phyloP scores from a whole-genome alignment of 2,329 filamentous ascomycete genomes.

The Monilinia aucupariae region DNA sequence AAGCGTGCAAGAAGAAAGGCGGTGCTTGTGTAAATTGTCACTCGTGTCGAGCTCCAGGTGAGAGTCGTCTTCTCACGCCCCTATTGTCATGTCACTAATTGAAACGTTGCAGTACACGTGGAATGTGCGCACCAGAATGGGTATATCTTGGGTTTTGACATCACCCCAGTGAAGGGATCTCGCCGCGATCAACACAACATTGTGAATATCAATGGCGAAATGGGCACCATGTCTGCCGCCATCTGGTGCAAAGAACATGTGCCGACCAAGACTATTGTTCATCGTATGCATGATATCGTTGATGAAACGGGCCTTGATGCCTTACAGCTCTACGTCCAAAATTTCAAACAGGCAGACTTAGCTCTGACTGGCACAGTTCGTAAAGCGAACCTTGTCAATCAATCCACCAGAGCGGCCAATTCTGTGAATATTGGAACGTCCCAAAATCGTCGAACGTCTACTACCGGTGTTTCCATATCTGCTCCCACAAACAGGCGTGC shows the following conservation, averaged over 20 bases:
- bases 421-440: conserved; percentile 29
- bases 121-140: conserved; percentile 83
- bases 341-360: conserved; percentile 91
- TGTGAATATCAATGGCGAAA: conserved; percentile 74
- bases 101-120: conserved; percentile 57
- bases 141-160: conserved; percentile 82
- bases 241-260: conserved; percentile 90
- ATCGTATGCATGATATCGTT: conserved; percentile 72
- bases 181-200: conserved; percentile 74
- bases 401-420: conserved; percentile 35
- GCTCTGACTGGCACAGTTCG: conserved; percentile 86
- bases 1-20: conserved; percentile 67
- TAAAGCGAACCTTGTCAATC: conserved; percentile 64
- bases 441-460: conserved; percentile 52
- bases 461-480: conserved; percentile 39
- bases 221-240: conserved; percentile 74
- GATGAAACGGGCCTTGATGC: conserved; percentile 69
- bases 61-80: conserved; percentile 19
- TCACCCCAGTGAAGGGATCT: conserved; percentile 83
- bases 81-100: conserved; percentile 2
- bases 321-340: conserved; percentile 78
- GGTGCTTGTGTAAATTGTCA: conserved; percentile 83
- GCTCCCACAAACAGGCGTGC: conserved; percentile 23
- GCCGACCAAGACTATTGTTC: conserved; percentile 64
- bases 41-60: conserved; percentile 54